These are phyloP conservation scores for Aspergillus saccharolyticus DNA, from an alignment of 495 filamentous ascomycete species.

Conservation along the genomic window DNA sequence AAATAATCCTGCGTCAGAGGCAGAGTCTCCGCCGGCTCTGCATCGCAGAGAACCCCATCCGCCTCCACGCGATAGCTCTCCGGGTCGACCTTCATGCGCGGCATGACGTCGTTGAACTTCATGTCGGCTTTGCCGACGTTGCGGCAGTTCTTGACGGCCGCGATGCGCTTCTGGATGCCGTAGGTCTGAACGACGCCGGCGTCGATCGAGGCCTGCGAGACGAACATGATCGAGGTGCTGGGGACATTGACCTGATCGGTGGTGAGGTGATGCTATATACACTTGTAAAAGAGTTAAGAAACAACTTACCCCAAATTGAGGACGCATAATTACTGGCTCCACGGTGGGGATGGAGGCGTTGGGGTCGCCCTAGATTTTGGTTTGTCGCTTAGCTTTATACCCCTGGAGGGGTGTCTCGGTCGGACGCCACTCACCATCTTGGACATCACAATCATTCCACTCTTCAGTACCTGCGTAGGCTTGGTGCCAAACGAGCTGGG, in stretches of 20 bases:
- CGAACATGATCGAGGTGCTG: constrained; percentile 71
- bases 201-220: constrained; percentile 66
- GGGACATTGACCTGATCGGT: constrained; percentile 54
- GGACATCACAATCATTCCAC: constrained; percentile 79
- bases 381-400: constrained; percentile 1
- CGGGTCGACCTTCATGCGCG: constrained; percentile 89
- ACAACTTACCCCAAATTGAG: constrained; percentile 75
- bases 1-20: constrained; percentile 67
- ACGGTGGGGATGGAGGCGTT: constrained; percentile 91
- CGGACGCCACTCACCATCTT: too few species aligned
- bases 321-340: constrained; percentile 78
- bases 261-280: too few species aligned
- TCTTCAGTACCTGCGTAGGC: constrained; percentile 78
- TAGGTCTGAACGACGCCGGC: constrained; percentile 63
- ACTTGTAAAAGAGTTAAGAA: too few species aligned
- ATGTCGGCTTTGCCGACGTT: constrained; percentile 83
- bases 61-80: constrained; percentile 89
- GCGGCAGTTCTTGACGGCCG: constrained; percentile 75
- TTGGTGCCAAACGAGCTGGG: constrained; percentile 86
- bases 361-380: constrained; percentile 71
- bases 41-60: constrained; percentile 69
- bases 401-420: too few species aligned
- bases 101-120: constrained; percentile 87
- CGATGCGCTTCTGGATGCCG: constrained; percentile 72
- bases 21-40: constrained; percentile 65